Conservation (phyloP, 2,329 filamentous ascomycete species). For the Penicillium vulpinum region DNA sequence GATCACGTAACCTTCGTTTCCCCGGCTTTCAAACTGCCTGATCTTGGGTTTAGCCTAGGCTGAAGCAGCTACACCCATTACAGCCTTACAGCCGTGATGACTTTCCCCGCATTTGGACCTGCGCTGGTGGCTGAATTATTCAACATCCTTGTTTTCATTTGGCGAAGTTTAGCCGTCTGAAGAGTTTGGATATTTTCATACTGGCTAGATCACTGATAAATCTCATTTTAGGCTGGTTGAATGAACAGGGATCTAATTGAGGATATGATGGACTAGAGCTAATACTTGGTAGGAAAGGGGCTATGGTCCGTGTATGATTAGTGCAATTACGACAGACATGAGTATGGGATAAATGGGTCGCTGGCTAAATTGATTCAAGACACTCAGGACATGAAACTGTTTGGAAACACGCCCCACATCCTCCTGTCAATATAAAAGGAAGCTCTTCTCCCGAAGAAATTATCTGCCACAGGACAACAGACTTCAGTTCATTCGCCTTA, state of each 20-base stretch:
- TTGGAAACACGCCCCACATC: constrained; percentile 1
- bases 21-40: neutral
- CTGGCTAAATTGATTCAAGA: constrained; percentile 6
- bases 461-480: neutral
- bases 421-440: constrained; percentile 4
- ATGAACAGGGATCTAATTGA: neutral
- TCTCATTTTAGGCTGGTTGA: neutral
- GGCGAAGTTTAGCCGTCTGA: neutral
- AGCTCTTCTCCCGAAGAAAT: neutral
- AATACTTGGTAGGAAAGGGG: neutral
- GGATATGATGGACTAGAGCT: neutral
- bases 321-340: neutral
- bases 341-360: constrained; percentile 1
- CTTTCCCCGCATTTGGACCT: constrained; percentile 5
- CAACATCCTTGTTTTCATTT: neutral
- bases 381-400: neutral
- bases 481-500: neutral
- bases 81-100: constrained; percentile 1
- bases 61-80: neutral
- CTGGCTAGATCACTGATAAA: neutral
- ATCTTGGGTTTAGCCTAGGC: constrained; percentile 1
- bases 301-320: neutral
- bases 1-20: neutral
- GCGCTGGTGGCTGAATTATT: neutral
- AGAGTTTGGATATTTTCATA: too few relatives aligned